Evolutionary conservation across 2,329 filamentous ascomycete species (phyloP).

Genomic region (Claviceps pazoutovae): DNA sequence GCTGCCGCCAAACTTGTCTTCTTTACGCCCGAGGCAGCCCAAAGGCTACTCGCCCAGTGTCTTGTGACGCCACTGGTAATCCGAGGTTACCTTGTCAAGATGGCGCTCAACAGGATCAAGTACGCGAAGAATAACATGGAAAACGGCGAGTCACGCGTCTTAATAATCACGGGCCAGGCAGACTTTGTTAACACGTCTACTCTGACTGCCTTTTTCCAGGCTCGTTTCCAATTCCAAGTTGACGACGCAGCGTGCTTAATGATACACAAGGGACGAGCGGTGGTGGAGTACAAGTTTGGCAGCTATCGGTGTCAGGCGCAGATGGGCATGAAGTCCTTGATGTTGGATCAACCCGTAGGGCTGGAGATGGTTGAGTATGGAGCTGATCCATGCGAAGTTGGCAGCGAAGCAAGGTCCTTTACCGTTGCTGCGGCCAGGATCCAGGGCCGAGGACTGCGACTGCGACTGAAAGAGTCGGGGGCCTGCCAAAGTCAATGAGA

Average conservation of each 20-base stretch:
- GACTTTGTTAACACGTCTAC: slow-evolving; percentile 27
- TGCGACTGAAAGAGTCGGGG: neutral
- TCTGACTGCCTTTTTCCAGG: slow-evolving; percentile 27
- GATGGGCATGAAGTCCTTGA: slow-evolving; percentile 28
- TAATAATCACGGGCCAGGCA: slow-evolving; percentile 33
- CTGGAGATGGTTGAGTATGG: slow-evolving; percentile 26
- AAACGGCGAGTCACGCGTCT: slow-evolving; percentile 29
- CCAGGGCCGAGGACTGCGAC: slow-evolving; percentile 15
- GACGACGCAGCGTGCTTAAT: slow-evolving; percentile 26
- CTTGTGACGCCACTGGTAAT: slow-evolving; percentile 21
- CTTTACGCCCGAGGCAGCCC: slow-evolving; percentile 27
- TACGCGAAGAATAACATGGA: slow-evolving; percentile 17
- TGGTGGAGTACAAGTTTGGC: slow-evolving; percentile 38
- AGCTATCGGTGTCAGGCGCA: slow-evolving; percentile 42
- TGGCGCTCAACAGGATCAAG: slow-evolving; percentile 36
- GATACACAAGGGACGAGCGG: slow-evolving; percentile 12
- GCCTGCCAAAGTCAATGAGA: neutral
- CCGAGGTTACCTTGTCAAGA: slow-evolving; percentile 20
- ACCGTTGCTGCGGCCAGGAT: slow-evolving; percentile 20
- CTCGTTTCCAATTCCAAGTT: slow-evolving; percentile 31
- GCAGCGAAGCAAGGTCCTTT: slow-evolving; percentile 18
- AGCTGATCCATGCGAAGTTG: slow-evolving; percentile 24
- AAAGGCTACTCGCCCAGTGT: slow-evolving; percentile 13
- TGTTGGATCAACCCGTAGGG: slow-evolving; percentile 20
- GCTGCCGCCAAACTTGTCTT: slow-evolving; percentile 38